These are phyloP conservation scores for Mycena citricolor DNA, from an alignment of 1,284 basidiomycete genomes.

Conservation along the genomic window DNA sequence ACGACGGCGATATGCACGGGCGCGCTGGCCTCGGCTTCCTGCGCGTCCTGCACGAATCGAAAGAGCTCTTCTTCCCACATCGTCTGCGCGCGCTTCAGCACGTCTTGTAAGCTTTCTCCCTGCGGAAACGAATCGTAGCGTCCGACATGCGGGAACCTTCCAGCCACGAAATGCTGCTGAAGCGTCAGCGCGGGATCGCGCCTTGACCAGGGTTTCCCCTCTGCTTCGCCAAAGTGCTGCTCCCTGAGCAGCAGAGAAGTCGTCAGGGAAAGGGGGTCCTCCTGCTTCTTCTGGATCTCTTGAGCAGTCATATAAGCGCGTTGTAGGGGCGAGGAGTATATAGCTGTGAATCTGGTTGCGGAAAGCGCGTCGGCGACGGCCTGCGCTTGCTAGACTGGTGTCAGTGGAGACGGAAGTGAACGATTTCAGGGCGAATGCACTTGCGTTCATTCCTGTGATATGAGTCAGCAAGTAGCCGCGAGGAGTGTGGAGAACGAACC, in stretches of 20 bases:
- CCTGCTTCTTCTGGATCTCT: conserved; percentile 53
- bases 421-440: conserved; percentile 4
- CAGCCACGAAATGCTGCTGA: conserved; percentile 50
- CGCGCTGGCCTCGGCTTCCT: conserved; percentile 31
- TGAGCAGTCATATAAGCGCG: conserved; percentile 70
- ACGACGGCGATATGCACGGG: conserved; percentile 66
- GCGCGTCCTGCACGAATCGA: conserved; percentile 54
- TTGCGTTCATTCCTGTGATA: conserved; percentile 32
- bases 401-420: conserved; percentile 1
- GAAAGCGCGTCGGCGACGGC: conserved; percentile 65
- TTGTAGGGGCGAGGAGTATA: conserved; percentile 75
- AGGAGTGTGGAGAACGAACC: conserved; percentile 42
- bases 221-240: conserved; percentile 68
- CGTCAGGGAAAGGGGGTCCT: conserved; percentile 51
- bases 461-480: too few species aligned
- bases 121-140: conserved; percentile 63
- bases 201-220: conserved; percentile 55
- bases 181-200: conserved; percentile 37
- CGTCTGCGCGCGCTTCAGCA: conserved; percentile 57
- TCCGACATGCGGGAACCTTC: conserved; percentile 49
- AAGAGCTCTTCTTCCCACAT: conserved; percentile 63
- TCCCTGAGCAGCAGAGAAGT: conserved; percentile 54
- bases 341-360: conserved; percentile 53
- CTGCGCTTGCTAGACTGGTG: conserved; percentile 62
- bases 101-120: conserved; percentile 74